These are phyloP conservation scores for Ormosia semicastrata DNA, from an alignment of 306 rosid genomes.

Conservation along the genomic window DNA sequence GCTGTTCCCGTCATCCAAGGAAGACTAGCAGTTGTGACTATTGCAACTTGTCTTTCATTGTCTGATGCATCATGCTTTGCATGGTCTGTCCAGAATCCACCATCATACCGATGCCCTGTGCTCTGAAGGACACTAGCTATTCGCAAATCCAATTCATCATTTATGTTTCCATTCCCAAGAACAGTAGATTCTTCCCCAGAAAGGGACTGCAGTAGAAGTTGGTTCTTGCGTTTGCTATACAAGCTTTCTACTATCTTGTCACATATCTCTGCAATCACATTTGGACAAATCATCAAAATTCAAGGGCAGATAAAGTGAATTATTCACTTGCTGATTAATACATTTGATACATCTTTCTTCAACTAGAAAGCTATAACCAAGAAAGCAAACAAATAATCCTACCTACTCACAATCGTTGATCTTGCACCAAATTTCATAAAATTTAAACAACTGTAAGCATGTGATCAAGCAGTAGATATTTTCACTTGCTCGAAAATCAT, in stretches of 20 bases:
- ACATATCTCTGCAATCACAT: slow-evolving; percentile 67
- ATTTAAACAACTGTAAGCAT: not conserved
- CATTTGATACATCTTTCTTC: not conserved
- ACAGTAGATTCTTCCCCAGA: slow-evolving; percentile 66
- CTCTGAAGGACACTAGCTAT: slow-evolving; percentile 94
- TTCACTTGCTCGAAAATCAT: not conserved
- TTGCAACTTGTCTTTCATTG: slow-evolving; percentile 82
- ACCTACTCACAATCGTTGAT: not conserved
- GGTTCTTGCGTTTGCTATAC: slow-evolving; percentile 80
- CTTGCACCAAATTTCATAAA: not conserved
- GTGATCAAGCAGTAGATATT: not conserved
- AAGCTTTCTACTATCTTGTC: slow-evolving; percentile 89
- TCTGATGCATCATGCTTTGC: slow-evolving; percentile 56
- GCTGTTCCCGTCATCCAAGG: slow-evolving; percentile 99
- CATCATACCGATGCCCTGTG: slow-evolving; percentile 85
- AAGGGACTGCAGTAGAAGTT: slow-evolving; percentile 49
- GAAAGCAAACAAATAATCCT: not conserved
- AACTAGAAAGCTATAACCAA: slow-evolving; percentile 2
- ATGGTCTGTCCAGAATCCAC: slow-evolving; percentile 87
- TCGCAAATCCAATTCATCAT: slow-evolving; percentile 82
- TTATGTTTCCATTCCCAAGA: slow-evolving; percentile 63
- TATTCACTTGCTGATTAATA: not conserved
- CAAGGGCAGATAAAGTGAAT: not conserved
- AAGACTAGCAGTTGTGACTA: slow-evolving; percentile 98
- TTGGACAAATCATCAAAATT: slow-evolving; percentile 26